These are phyloP conservation scores for Plasmodium cynomolgi DNA, from an alignment of 169 alveolate genomes.

Conservation along the genomic window DNA sequence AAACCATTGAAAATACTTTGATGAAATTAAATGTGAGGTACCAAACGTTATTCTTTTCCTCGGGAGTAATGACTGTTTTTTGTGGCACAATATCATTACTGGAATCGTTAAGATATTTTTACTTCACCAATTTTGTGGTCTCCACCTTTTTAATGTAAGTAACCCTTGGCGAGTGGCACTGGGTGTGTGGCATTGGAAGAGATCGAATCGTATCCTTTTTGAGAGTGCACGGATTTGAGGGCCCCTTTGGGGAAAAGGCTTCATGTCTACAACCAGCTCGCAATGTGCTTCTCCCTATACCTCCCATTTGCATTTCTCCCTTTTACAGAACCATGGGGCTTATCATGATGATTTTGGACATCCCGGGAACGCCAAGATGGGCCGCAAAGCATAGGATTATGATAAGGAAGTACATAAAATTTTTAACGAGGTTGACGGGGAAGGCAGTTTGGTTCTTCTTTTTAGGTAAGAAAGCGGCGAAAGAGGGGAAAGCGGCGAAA, in stretches of 20 bases:
- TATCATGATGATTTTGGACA: slow-evolving; percentile 89
- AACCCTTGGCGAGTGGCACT: neutral
- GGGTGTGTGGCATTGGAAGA: neutral
- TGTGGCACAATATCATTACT: slow-evolving; percentile 85
- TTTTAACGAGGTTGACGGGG: slow-evolving; percentile 90
- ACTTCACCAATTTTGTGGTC: slow-evolving; percentile 82
- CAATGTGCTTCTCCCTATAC: neutral
- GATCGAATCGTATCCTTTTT: neutral
- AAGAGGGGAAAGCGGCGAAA: neutral
- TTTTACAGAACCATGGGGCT: slow-evolving; percentile 85
- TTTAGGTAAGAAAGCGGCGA: slow-evolving; percentile 74
- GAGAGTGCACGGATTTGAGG: neutral
- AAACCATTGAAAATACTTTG: slow-evolving; percentile 90
- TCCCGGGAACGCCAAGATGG: slow-evolving; percentile 95
- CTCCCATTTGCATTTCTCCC: neutral
- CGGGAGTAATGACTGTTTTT: slow-evolving; percentile 87
- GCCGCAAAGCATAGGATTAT: slow-evolving; percentile 89
- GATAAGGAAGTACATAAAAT: slow-evolving; percentile 88
- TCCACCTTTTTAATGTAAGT: slow-evolving; percentile 82
- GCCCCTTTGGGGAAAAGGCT: slow-evolving; percentile 47
- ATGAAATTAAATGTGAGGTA: slow-evolving; percentile 88
- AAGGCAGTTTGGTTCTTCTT: slow-evolving; percentile 89
- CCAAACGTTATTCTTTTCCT: slow-evolving; percentile 89
- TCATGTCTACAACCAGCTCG: slow-evolving; percentile 70
- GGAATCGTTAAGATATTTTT: slow-evolving; percentile 80